Conservation (phyloP, 2,329 filamentous ascomycete genomes). For the Hypocrella siamensis region DNA sequence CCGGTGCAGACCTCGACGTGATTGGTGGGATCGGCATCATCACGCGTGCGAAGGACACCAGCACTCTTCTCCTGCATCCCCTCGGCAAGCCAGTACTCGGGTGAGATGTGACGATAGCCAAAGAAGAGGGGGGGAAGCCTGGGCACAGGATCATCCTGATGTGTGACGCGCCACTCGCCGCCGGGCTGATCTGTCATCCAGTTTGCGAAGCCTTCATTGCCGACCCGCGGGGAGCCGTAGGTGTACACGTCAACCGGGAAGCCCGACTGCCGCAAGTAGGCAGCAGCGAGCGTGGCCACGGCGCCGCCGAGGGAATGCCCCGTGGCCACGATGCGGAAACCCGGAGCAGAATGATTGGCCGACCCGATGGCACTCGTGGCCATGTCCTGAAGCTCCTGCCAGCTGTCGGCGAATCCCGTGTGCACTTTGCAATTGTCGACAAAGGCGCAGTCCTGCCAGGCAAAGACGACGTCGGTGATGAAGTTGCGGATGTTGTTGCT, state of each 20-base stretch:
- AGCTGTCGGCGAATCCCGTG: slow-evolving; percentile 42
- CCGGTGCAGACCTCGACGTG: slow-evolving; percentile 33
- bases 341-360: slow-evolving; percentile 29
- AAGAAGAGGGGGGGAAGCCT: slow-evolving; percentile 45
- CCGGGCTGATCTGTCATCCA: slow-evolving; percentile 38
- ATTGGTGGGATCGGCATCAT: slow-evolving; percentile 12
- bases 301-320: slow-evolving; percentile 57
- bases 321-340: slow-evolving; percentile 38
- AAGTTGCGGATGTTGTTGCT: slow-evolving; percentile 43
- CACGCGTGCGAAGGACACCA: too few species aligned
- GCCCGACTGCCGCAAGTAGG: slow-evolving; percentile 34
- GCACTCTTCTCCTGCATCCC: slow-evolving; percentile 18
- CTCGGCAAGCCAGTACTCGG: slow-evolving; percentile 49
- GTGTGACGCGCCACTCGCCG: slow-evolving; percentile 47
- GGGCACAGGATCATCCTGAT: slow-evolving; percentile 51
- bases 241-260: slow-evolving; percentile 40
- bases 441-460: slow-evolving; percentile 13
- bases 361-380: slow-evolving; percentile 26
- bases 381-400: slow-evolving; percentile 31
- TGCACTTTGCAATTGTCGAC: slow-evolving; percentile 33
- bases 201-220: slow-evolving; percentile 36
- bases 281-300: slow-evolving; percentile 43
- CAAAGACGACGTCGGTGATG: slow-evolving; percentile 34
- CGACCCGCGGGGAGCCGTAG: slow-evolving; percentile 51
- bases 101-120: slow-evolving; percentile 49